These are phyloP conservation scores for Paralagenidium karlingii DNA, from an alignment of 352 stramenopile genomes.

Conservation along the genomic window DNA sequence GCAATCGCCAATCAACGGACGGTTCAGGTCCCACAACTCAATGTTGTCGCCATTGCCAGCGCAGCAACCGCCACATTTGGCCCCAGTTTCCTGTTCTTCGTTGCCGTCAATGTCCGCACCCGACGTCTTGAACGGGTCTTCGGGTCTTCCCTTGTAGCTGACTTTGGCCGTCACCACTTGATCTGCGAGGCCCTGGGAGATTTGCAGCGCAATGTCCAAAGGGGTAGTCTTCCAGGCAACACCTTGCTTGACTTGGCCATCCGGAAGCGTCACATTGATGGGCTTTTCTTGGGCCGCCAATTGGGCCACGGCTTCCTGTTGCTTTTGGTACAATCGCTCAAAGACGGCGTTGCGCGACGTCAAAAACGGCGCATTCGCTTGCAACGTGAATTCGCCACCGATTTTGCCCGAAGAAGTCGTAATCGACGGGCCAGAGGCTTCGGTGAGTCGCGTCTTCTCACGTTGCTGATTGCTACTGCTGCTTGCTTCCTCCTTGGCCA, in stretches of 20 bases:
- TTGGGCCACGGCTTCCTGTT: constrained; percentile 55
- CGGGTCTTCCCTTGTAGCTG: constrained; percentile 44
- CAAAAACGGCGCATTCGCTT: constrained; percentile 78
- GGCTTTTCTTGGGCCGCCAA: constrained; percentile 71
- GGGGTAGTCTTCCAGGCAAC: constrained; percentile 92
- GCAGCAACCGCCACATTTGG: constrained; percentile 31
- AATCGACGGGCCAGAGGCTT: constrained; percentile 59
- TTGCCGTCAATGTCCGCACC: constrained; percentile 86
- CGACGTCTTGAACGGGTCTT: constrained; percentile 54
- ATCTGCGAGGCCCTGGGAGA: constrained; percentile 94
- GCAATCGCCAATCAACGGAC: constrained; percentile 94
- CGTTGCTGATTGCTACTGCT: constrained; percentile 13
- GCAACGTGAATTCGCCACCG: constrained; percentile 64
- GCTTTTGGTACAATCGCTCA: constrained; percentile 64
- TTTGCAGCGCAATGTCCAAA: constrained; percentile 91
- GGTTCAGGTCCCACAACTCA: constrained; percentile 95
- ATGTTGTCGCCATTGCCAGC: constrained; percentile 15
- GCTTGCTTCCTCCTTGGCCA: too few species aligned
- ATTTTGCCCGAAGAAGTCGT: constrained; percentile 41
- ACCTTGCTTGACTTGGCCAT: constrained; percentile 90
- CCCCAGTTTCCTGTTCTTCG: constrained; percentile 42
- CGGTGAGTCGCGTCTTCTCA: constrained; percentile 66
- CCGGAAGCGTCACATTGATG: constrained; percentile 96
- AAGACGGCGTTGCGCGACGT: constrained; percentile 70
- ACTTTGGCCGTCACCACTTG: constrained; percentile 90